A percentile compares a stretch with the other conserved stretches of the same genome.
phyloP scores from a whole-genome alignment of 2,329 filamentous ascomycete genomes.

The Monilinia polystroma region DNA sequence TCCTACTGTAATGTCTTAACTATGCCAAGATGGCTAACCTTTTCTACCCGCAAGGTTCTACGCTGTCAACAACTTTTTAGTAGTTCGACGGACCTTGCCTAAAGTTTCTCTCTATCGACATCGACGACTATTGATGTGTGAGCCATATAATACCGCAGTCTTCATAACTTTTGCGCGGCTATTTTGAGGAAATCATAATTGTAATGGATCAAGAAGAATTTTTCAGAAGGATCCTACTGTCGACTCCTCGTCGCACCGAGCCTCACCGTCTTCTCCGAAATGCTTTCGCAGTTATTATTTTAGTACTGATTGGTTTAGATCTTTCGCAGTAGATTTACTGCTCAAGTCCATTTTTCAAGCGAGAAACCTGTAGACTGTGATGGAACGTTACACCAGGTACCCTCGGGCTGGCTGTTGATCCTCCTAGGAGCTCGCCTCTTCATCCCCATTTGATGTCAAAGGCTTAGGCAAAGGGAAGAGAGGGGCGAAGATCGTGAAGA shows the following conservation, averaged over 20 bases:
- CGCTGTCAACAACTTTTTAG: conserved; percentile 10
- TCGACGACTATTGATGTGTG: background rate
- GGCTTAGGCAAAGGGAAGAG: background rate
- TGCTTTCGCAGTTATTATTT: background rate
- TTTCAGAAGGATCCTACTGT: conserved; percentile 9
- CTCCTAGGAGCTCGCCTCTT: conserved; percentile 18
- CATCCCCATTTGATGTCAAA: background rate
- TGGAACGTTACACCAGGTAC: conserved; percentile 22
- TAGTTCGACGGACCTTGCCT: conserved; percentile 13
- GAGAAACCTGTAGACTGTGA: conserved; percentile 8
- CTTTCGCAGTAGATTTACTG: background rate
- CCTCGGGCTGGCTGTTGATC: conserved; percentile 15
- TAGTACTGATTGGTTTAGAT: conserved; percentile 6
- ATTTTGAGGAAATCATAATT: conserved; percentile 9
- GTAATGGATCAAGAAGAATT: background rate
- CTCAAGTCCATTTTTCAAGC: background rate
- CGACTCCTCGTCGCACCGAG: conserved; percentile 2
- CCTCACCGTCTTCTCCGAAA: conserved; percentile 9
- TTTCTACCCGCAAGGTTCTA: conserved; percentile 10
- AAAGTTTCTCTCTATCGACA: conserved; percentile 18
- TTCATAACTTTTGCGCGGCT: conserved; percentile 17
- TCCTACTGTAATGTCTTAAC: conserved; percentile 15
- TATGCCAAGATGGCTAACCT: conserved; percentile 11
- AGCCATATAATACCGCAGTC: conserved; percentile 6
- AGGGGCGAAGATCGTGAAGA: background rate